phyloP scores from a whole-genome alignment of 192 early-diverging fungal species.

The Spizellomyces punctatus region DNA sequence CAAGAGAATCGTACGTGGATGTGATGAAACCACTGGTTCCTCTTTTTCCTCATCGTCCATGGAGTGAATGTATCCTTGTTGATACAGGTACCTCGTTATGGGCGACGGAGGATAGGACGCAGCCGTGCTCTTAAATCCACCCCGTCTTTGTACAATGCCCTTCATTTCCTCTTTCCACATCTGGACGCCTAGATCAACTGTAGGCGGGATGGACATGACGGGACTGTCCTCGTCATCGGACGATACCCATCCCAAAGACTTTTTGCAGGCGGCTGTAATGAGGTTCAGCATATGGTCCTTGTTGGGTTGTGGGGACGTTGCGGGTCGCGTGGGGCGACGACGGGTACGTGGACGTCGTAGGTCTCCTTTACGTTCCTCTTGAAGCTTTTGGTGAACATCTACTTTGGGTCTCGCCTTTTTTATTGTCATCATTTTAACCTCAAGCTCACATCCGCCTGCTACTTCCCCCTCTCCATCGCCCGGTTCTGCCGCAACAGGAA shows the following conservation, averaged over 20 bases:
- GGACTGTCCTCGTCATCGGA: not conserved
- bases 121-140: not conserved
- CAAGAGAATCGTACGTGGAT: not conserved
- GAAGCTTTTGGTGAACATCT: not conserved
- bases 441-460: not conserved
- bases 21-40: not conserved
- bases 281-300: not conserved
- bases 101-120: not conserved
- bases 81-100: not conserved
- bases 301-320: not conserved
- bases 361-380: not conserved
- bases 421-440: not conserved
- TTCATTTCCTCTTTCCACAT: slow-evolving; percentile 11
- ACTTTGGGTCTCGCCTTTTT: no score
- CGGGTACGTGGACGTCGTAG: not conserved
- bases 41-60: not conserved
- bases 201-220: slow-evolving; percentile 1
- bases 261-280: not conserved
- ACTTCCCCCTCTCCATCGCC: slow-evolving; percentile 5
- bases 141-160: not conserved
- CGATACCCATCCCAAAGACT: not conserved
- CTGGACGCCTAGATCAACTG: slow-evolving; percentile 2
- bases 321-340: not conserved
- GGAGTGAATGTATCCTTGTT: not conserved
- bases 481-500: slow-evolving; percentile 11